phyloP scores from a whole-genome alignment of 305 asterid species.

The Fraxinus floribunda region DNA sequence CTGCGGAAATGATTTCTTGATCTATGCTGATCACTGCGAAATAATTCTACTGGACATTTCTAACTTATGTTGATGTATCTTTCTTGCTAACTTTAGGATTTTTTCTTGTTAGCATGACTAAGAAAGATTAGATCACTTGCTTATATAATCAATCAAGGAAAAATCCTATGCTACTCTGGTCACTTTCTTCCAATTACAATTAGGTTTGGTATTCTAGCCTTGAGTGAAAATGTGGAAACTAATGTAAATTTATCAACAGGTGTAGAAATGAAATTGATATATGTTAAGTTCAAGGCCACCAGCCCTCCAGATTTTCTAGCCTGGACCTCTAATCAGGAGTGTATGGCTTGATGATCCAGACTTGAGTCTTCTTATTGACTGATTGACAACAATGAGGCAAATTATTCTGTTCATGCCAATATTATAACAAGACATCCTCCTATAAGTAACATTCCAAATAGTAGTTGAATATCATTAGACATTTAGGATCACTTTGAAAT shows the following conservation, averaged over 20 bases:
- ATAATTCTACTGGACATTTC: background rate
- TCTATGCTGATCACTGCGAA: background rate
- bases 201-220: background rate
- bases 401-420: background rate
- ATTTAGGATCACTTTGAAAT: background rate
- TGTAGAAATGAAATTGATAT: background rate
- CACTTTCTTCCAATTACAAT: background rate
- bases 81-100: background rate
- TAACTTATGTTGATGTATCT: background rate
- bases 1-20: background rate
- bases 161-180: background rate
- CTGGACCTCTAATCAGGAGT: background rate
- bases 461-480: background rate
- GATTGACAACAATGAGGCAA: slow-evolving; percentile 11
- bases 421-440: background rate
- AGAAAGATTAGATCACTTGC: background rate
- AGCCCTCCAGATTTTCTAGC: background rate
- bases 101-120: background rate
- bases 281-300: background rate
- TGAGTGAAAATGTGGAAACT: background rate
- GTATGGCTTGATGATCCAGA: background rate
- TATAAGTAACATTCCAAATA: background rate
- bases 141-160: background rate
- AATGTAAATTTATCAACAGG: background rate
- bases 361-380: background rate